Percentiles rank a stretch among this genome's conserved stretches.
Conservation (phyloP, 2,329 filamentous ascomycete genomes). For the Beauveria scarabaeidicola region DNA sequence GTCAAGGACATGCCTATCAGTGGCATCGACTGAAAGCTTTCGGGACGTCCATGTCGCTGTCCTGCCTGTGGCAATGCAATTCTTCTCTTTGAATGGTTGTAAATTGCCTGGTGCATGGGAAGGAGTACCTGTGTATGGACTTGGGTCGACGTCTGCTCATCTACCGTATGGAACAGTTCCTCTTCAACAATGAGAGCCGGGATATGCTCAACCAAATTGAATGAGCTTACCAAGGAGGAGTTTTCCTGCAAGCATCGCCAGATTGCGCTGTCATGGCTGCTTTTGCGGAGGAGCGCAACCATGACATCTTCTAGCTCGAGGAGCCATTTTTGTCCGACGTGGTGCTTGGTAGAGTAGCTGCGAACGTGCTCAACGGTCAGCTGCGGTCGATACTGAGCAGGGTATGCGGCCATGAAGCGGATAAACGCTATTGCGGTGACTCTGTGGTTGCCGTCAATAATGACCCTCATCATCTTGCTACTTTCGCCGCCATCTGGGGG, state of each 20-base stretch:
- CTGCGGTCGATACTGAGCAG: neutral
- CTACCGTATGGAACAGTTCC: neutral
- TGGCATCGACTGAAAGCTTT: neutral
- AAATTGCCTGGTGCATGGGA: neutral
- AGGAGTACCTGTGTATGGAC: neutral
- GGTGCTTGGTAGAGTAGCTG: neutral
- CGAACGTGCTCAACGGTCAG: neutral
- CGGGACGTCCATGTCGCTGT: neutral
- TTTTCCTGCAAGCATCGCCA: neutral
- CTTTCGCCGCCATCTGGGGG: neutral
- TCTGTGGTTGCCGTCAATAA: neutral
- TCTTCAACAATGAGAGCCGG: neutral
- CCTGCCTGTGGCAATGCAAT: neutral
- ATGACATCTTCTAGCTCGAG: neutral
- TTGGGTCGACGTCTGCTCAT: neutral
- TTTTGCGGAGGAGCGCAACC: neutral
- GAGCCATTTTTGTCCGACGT: neutral
- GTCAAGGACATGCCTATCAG: neutral
- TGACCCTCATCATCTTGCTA: neutral
- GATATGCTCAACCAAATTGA: neutral
- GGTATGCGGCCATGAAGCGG: neutral
- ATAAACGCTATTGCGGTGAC: neutral
- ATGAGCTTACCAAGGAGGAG: neutral
- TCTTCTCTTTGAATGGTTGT: neutral
- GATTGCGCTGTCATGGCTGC: neutral